Base-by-base conservation (phyloP, 148 eudicot genomes). In the Persicaria maculosa region DNA sequence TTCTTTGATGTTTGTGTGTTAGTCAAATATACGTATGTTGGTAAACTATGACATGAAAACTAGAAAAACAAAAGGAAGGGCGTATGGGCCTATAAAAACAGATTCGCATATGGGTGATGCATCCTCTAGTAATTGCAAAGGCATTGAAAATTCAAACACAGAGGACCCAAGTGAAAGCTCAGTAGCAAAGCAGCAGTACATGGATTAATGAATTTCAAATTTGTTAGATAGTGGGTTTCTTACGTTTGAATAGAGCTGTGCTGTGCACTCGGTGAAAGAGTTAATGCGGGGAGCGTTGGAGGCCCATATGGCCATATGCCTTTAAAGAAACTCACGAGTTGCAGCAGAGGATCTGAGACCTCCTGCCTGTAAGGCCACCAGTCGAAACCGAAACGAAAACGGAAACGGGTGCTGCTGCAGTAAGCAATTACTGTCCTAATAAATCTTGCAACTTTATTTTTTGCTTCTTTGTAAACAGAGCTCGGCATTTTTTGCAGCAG, bases 401-500 rank as follows among this genome's bases (percentile, higher is more conserved):
- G 40, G 40, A 31, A 31, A 31, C 40, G 40, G 40, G 40, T 31
- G 36, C 22, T 22, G 22, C 22, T 22, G 22, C 22, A 22, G 22
- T 22, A 22, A 22, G 0, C 40, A 31, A 31, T 31, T 31, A 31
- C 40, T 31, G 40, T 31, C 40, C 15, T 53, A 54, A 54, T 17
- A 17, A 57, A 17, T 6, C 62, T 17, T 17, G 9, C 62, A 7
- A 19, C 20, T 57, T 57, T 57, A 57, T 6, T 57, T 57, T 19
- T 9, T 19, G 6, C 1, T 0, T 9, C 25, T 59, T 59, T 22
- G 43, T 62, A 43, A 44, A 70, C 20, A 74, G 72, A 47, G 48
- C 80, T 74, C 67, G 17, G 50, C 50, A 47, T 57, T 22, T 72
- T 72, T 17, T 75, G 81, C 81, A 81, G 74, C 84, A 79, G 84